Evolutionary conservation across 2,329 filamentous ascomycete species (phyloP), one percentile per base, ranked within the genome.

Genomic region (Mariannaea sp.): DNA sequence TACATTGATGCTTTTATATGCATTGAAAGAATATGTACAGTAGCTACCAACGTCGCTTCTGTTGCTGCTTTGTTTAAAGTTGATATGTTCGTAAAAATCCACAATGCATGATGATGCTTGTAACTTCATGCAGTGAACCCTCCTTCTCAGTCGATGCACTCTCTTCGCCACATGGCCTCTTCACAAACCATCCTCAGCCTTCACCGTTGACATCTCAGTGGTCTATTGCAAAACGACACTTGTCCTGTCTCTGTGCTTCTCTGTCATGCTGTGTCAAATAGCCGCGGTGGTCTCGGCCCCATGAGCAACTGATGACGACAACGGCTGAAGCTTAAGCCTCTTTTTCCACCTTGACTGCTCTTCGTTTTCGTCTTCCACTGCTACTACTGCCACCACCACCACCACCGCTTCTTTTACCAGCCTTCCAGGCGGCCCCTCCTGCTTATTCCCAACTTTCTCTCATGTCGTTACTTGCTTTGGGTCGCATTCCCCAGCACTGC

Each of bases 241-340:
- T 32, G 29, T 32, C 29, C 12, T 29, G 7, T 12, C 26, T 32
- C 29, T 13, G n/a, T 27, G 13, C 36, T 33, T n/a, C 19, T 20
- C 10, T 36, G 9, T 32, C 29, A 8, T 16, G 19, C 36, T 42
- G 42, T 20, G 49, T 30, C n/a, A 22, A 29, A 8, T 8, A 8
- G 22, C n/a, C n/a, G 49, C 49, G 43, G 49, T 43, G 42, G 49
- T 43, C 22, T 30, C 30, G 43, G 43, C 43, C 43, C 32, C 19
- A 36, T 6, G 24, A 26, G 35, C 20, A 14, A 19, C 35, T n/a
- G 36, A 53, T 53, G 49, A 53, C 49, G 49, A 47, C 49, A 47
- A 53, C 12, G 43, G 49, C 36, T 53, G 49, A 47, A 53, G 43
- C 44, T 13, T 16, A n/a, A n/a, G n/a, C n/a, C 29, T 24, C 24